Conservation (phyloP, 2,329 filamentous ascomycete species). For the Neonectria ditissima region DNA sequence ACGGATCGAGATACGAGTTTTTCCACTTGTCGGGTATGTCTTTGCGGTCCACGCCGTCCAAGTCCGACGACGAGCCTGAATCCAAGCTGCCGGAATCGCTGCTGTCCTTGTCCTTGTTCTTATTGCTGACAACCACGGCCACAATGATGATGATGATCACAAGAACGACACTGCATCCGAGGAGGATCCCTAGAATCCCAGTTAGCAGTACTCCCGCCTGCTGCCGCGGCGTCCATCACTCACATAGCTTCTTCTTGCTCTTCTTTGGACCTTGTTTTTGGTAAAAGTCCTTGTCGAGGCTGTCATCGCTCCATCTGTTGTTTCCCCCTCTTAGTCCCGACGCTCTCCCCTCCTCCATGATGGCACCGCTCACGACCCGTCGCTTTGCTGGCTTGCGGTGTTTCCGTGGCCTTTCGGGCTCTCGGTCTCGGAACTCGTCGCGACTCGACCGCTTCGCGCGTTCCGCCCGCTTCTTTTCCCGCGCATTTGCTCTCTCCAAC, state of each 20-base stretch:
- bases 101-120: conserved; percentile 60
- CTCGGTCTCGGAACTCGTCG: conserved; percentile 41
- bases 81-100: conserved; percentile 36
- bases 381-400: conserved; percentile 61
- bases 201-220: conserved; percentile 35
- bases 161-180: conserved; percentile 65
- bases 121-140: conserved; percentile 74
- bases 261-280: conserved; percentile 57
- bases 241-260: conserved; percentile 72
- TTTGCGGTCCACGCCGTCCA: conserved; percentile 65
- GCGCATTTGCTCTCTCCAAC: conserved; percentile 70
- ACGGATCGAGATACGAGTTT: conserved; percentile 87
- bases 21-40: conserved; percentile 74
- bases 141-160: conserved; percentile 76
- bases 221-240: conserved; percentile 44
- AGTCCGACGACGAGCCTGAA: conserved; percentile 48
- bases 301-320: conserved; percentile 54
- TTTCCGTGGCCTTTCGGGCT: conserved; percentile 47
- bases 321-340: conserved; percentile 57
- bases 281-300: conserved; percentile 62
- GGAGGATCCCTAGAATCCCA: conserved; percentile 63
- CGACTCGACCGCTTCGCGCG: conserved; percentile 49
- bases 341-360: conserved; percentile 74
- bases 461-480: conserved; percentile 61
- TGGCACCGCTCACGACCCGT: conserved; percentile 76